Base-by-base conservation (phyloP, 2,329 filamentous ascomycete genomes). In the Capronia coronata region DNA sequence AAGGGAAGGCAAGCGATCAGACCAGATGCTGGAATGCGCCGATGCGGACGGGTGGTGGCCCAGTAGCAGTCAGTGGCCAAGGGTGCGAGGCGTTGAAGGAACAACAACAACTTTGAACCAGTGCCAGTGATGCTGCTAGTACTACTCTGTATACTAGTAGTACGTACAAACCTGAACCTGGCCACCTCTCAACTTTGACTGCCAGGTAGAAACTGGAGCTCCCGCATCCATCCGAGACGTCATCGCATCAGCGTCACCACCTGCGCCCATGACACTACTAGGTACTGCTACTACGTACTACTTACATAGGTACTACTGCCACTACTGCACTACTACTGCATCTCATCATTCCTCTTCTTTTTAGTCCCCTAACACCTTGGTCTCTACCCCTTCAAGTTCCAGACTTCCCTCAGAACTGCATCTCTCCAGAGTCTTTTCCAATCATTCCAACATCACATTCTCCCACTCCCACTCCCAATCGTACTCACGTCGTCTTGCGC, bases 221-320 rank as follows among this genome's bases (percentile, higher is more conserved):
- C 48, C 49, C 49, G 49, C 43, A 30, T 32, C 49, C 39, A 47
- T 51, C 49, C 49, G 49, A 22, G 27, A 51, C 49, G 49, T 51
- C 49, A 51, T 51, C 40, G 22, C 25, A 35, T 14, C 41, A 22
- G 14, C 38, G n/a, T 22, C 35, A 32, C 22, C 22, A 43, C 34
- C 43, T 41, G 21, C n/a, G 21, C 14, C 18, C 21, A n/a, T 21
- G 6, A 30, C 8, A 16, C 29, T 35, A 30, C 38, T 27, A 18
- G 14, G 6, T 23, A n/a, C 32, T 29, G 2, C 27, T 29, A 29
- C 30, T 34, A 34, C 30, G 9, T 2, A 34, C 30, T 3, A 34
- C 30, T 34, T 5, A 4, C 5, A n/a, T 13, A 19, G 8, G 10
- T 22, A 39, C 37, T 11, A n/a, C n/a, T n/a, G n/a, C n/a, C n/a